Evolutionary conservation across 352 stramenopile species (phyloP).

Genomic region (Aphanomyces euteiches): DNA sequence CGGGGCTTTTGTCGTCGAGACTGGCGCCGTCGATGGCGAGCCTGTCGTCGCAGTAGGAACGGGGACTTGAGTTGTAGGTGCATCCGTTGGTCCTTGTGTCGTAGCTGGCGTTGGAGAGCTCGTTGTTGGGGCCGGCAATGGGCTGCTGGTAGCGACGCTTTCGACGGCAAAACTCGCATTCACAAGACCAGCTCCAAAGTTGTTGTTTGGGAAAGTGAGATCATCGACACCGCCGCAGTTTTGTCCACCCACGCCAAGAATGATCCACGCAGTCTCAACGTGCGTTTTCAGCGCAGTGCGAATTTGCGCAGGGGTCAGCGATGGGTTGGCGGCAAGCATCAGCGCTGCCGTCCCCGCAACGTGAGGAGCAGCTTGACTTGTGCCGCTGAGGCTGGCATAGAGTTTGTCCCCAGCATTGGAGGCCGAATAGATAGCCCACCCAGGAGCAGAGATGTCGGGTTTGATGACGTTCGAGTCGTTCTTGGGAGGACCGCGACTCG

Average conservation of each 20-base stretch:
- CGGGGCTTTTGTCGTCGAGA: neutral
- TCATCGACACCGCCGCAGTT: constrained; percentile 38
- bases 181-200: constrained; percentile 33
- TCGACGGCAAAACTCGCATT: constrained; percentile 18
- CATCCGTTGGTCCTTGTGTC: neutral
- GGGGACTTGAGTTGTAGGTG: neutral
- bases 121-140: neutral
- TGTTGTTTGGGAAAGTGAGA: constrained; percentile 46
- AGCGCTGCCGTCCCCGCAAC: constrained; percentile 54
- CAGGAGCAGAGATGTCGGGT: constrained; percentile 52
- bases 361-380: constrained; percentile 63
- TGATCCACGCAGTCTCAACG: constrained; percentile 32
- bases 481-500: constrained; percentile 52
- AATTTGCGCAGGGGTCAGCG: constrained; percentile 43
- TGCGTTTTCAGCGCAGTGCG: constrained; percentile 39
- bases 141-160: neutral
- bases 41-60: neutral
- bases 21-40: neutral
- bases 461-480: constrained; percentile 39
- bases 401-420: constrained; percentile 45
- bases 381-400: constrained; percentile 60
- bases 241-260: constrained; percentile 36
- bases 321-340: constrained; percentile 44
- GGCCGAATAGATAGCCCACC: constrained; percentile 44
- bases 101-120: neutral